These are phyloP conservation scores for Lunasporangiospora selenospora DNA, from an alignment of 192 early-diverging fungal genomes.

Conservation along the genomic window DNA sequence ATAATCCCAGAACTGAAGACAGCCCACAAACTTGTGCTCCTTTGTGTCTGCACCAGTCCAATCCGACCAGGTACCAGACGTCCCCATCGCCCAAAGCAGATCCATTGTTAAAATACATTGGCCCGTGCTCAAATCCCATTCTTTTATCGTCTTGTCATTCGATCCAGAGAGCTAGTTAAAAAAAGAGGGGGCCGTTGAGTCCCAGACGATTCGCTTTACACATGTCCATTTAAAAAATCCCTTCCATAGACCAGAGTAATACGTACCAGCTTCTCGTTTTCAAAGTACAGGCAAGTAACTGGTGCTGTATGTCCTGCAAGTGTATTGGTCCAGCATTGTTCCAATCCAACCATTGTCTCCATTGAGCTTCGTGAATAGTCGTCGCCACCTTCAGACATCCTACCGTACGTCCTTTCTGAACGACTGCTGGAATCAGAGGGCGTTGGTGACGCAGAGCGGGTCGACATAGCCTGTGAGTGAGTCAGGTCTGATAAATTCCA, in stretches of 20 bases:
- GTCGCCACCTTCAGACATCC: conserved; percentile 6
- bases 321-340: conserved; percentile 42
- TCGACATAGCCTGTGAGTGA: conserved; percentile 6
- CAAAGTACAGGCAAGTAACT: conserved; percentile 59
- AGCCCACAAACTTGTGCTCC: conserved; percentile 66
- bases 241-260: too few relatives aligned
- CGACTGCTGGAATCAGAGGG: conserved; percentile 5
- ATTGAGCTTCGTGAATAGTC: conserved; percentile 15
- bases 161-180: conserved; percentile 71
- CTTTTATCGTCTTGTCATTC: conserved; percentile 76
- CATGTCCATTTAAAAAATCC: too few relatives aligned
- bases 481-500: conserved; percentile 31
- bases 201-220: too few relatives aligned
- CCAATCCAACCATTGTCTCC: conserved; percentile 11
- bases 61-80: conserved; percentile 22
- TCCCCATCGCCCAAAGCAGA: conserved; percentile 68
- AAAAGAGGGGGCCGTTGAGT: conserved; percentile 30
- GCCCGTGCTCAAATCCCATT: conserved; percentile 79
- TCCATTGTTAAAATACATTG: conserved; percentile 70
- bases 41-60: conserved; percentile 31
- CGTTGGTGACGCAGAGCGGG: conserved; percentile 12
- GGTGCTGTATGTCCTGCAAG: conserved; percentile 54
- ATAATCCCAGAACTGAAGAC: conserved; percentile 75
- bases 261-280: conserved; percentile 58
- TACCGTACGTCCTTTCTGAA: conserved; percentile 9